phyloP scores from a whole-genome alignment of 257 asterid genomes.

The Agastache rugosa region DNA sequence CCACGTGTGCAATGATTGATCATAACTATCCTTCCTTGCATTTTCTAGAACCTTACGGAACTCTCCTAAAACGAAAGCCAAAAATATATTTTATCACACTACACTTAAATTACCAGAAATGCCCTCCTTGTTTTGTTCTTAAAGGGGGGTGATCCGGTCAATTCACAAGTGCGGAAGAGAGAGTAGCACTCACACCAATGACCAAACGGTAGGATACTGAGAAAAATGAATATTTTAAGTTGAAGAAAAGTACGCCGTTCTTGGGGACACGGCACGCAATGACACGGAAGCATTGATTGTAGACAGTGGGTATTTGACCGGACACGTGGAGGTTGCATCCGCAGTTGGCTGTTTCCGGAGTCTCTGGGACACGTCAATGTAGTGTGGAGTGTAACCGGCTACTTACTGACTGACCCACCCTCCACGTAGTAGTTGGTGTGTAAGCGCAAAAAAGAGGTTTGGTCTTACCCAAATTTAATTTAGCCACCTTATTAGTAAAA shows the following conservation, averaged over 20 bases:
- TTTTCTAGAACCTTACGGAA: conserved; percentile 37
- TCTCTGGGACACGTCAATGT: conserved; percentile 23
- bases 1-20: conserved; percentile 39
- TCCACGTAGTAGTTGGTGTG: not conserved
- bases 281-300: no score
- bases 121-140: not conserved
- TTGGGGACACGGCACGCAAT: conserved; percentile 13
- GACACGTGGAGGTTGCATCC: conserved; percentile 36
- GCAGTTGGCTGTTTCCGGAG: conserved; percentile 13
- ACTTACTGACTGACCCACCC: not conserved
- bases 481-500: not conserved
- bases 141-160: conserved; percentile 1
- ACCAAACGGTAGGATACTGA: no score
- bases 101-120: conserved; percentile 26
- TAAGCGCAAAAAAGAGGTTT: not conserved
- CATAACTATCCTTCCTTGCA: conserved; percentile 10
- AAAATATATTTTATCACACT: not conserved
- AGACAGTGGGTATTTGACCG: no score
- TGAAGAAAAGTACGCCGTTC: not conserved
- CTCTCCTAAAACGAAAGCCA: not conserved
- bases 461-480: not conserved
- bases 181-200: not conserved
- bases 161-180: not conserved
- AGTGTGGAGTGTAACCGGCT: conserved; percentile 11
- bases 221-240: no score